Evolutionary conservation across 116 monocot species (phyloP).

Genomic region (Phalaenopsis hybrid): DNA sequence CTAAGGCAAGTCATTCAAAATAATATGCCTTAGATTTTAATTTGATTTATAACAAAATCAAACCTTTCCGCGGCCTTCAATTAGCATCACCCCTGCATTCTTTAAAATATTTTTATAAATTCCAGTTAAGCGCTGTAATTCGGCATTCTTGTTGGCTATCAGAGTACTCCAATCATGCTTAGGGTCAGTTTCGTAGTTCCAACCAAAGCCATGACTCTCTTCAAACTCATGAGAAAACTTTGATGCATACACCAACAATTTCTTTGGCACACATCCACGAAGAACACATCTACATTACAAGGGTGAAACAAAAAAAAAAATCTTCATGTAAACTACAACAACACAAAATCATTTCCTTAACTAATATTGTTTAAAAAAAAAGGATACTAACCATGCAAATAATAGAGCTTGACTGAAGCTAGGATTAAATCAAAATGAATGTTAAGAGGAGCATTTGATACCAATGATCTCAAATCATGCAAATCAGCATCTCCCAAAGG

Average conservation of each 20-base stretch:
- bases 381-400: background rate
- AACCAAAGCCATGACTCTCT: slow-evolving; percentile 95
- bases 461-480: background rate
- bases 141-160: slow-evolving; percentile 97
- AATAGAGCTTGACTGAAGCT: background rate
- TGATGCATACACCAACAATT: slow-evolving; percentile 88
- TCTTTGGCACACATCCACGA: slow-evolving; percentile 98
- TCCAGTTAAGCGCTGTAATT: slow-evolving; percentile 83
- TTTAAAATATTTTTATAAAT: slow-evolving; percentile 91
- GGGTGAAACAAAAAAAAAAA: background rate
- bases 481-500: background rate
- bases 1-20: background rate
- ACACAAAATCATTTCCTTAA: background rate
- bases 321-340: background rate
- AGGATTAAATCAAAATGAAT: slow-evolving; percentile 5
- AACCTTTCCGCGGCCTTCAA: slow-evolving; percentile 99
- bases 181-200: slow-evolving; percentile 87
- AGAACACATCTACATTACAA: slow-evolving; percentile 65
- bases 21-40: slow-evolving; percentile 6
- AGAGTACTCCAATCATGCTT: slow-evolving; percentile 93
- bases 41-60: slow-evolving; percentile 15
- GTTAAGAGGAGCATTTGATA: background rate
- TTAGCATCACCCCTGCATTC: slow-evolving; percentile 78
- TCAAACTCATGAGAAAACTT: slow-evolving; percentile 96
- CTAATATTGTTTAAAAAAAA: background rate